phyloP scores from a whole-genome alignment of 2,329 filamentous ascomycete genomes.

The Colletotrichum sp. region DNA sequence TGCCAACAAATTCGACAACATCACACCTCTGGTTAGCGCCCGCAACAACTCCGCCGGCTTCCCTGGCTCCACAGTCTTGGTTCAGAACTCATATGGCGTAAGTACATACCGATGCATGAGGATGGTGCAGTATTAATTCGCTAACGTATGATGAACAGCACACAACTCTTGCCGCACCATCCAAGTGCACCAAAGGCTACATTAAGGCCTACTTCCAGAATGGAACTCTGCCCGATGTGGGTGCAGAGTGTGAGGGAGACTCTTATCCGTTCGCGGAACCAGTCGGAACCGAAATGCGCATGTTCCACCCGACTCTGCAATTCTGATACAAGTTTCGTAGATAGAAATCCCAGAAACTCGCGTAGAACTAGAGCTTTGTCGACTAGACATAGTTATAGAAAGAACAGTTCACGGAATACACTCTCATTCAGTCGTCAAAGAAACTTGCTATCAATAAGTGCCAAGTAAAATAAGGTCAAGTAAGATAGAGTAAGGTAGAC shows the following conservation, averaged over 20 bases:
- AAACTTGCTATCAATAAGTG: neutral
- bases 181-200: constrained; percentile 44
- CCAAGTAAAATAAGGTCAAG: neutral
- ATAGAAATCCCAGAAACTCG: neutral
- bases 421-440: neutral
- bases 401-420: neutral
- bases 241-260: constrained; percentile 51
- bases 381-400: neutral
- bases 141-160: constrained; percentile 39
- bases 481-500: neutral
- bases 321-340: neutral
- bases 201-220: constrained; percentile 50
- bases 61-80: constrained; percentile 47
- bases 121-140: neutral
- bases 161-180: constrained; percentile 49
- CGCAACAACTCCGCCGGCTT: constrained; percentile 49
- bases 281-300: neutral
- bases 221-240: constrained; percentile 45
- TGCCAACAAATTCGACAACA: constrained; percentile 48
- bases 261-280: constrained; percentile 40
- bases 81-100: constrained; percentile 56
- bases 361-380: neutral
- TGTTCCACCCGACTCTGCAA: neutral
- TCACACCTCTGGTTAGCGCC: constrained; percentile 51
- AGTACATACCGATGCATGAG: constrained; percentile 21